A percentile compares a stretch with the other conserved stretches of the same genome.
phyloP scores from a whole-genome alignment of 352 stramenopile species.

The Globisporangium spiculum region DNA sequence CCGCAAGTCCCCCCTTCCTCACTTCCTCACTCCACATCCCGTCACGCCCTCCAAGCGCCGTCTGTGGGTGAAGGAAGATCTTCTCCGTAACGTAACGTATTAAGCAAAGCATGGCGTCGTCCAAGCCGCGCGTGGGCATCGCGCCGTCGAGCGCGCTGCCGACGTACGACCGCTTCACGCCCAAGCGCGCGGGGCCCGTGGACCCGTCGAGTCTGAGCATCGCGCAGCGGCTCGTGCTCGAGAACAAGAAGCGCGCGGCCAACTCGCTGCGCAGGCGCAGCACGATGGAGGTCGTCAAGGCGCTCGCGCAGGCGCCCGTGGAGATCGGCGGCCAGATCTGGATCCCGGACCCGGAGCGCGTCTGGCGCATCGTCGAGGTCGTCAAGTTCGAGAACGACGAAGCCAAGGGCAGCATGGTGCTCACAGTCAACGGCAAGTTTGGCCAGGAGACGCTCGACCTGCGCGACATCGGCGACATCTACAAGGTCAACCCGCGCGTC shows the following conservation, averaged over 20 bases:
- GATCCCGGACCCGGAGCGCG: conserved; percentile 77
- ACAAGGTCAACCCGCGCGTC: conserved; percentile 83
- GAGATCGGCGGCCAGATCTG: conserved; percentile 83
- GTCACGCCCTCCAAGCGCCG: not conserved
- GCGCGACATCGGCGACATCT: conserved; percentile 81
- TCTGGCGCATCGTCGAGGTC: conserved; percentile 86
- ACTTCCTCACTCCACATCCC: not conserved
- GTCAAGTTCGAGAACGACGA: conserved; percentile 43
- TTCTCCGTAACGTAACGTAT: not conserved
- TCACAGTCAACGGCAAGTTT: conserved; percentile 70
- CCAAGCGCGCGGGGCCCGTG: conserved; percentile 47
- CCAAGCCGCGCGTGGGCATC: conserved; percentile 55
- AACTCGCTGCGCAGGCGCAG: conserved; percentile 64
- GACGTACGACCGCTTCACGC: conserved; percentile 79
- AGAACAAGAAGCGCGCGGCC: conserved; percentile 77
- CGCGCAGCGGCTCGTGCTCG: conserved; percentile 78
- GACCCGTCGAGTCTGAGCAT: conserved; percentile 66
- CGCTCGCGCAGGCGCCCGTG: conserved; percentile 65
- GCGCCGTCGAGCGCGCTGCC: conserved; percentile 67
- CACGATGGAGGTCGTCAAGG: conserved; percentile 63
- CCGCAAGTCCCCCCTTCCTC: not conserved
- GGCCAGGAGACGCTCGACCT: conserved; percentile 73
- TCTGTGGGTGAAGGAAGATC: not conserved
- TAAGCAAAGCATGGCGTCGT: conserved; percentile 12
- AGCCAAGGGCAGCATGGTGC: conserved; percentile 56